Percentiles rank a stretch among this genome's conserved stretches.
Evolutionary conservation across 441 rosid species (phyloP).

Genomic region (Jatropha podagrica): DNA sequence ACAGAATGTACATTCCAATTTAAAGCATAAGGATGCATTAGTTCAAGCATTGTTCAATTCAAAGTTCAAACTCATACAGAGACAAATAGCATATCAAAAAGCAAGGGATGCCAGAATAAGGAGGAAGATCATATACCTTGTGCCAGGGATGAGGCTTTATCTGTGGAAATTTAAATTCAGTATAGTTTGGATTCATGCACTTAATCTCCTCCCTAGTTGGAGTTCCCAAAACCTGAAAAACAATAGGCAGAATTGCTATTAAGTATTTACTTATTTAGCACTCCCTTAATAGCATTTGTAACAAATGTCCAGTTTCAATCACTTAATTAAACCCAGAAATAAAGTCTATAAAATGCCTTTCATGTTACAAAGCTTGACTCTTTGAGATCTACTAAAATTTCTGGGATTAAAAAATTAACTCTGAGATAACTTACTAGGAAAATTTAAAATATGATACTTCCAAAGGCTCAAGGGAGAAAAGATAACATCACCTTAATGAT

Average conservation of each 20-base stretch:
- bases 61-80: background rate
- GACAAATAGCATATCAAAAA: background rate
- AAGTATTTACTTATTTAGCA: background rate
- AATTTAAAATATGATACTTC: background rate
- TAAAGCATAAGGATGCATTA: background rate
- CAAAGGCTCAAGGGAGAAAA: constrained; percentile 16
- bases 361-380: background rate
- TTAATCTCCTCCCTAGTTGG: constrained; percentile 99
- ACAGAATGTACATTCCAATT: background rate
- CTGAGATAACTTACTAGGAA: background rate
- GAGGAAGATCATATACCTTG: constrained; percentile 51
- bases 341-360: constrained; percentile 3
- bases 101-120: background rate
- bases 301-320: background rate
- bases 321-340: background rate
- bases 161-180: constrained; percentile 97
- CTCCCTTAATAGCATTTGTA: too few species aligned
- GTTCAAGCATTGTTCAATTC: background rate
- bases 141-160: constrained; percentile 99
- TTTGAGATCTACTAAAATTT: constrained; percentile 6
- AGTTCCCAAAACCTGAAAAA: constrained; percentile 87
- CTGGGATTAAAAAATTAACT: background rate
- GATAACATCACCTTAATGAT: constrained; percentile 76
- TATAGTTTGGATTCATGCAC: constrained; percentile 99
- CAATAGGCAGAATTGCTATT: background rate